Evolutionary conservation across 441 rosid species (phyloP), one percentile per base, ranked within the genome.

Genomic region (Erodium texanum): DNA sequence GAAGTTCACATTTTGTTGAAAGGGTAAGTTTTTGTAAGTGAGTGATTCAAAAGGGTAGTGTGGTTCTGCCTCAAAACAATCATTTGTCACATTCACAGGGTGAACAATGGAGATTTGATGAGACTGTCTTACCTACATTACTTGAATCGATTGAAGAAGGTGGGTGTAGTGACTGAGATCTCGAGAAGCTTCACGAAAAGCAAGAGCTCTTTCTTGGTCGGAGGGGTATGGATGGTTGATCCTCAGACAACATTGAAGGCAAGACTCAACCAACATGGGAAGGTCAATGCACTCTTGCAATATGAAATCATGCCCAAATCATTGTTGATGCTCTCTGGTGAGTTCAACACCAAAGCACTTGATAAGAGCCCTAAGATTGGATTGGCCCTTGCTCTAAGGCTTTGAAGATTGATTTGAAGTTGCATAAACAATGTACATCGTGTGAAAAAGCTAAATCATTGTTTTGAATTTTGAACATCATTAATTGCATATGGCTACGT

Each of bases 391-490:
- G 62, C 27, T 56, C 62, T 56, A 24, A 56, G 62, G 62, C 62
- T 56, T 20, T 56, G 50, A 43, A 43, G 14, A 9, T 43, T 43
- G 50, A 56, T 23, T 23, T 20, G 24, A 56, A 56, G 24, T 56
- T 56, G 62, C 62, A 19, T 20, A 56, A 56, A 56, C 24, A 56
- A 56, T 56, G 62, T 43, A 43, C 50, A 43, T 11, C 50, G 11
- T 56, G 63, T n/a, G 36, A 45, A 22, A 43, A 68, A 66, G 59
- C 80, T 69, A 78, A 6, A 32, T 66, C 67, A 62, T 54, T 19
- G 66, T 34, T 74, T 81, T 83, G 80, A 88, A 84, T 66, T 89
- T 75, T 29, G 78, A 70, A 73, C 89, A 89, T 97, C 97, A 88
- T 75, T 87, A 7, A 4, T 32, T 32, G 36, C 36, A 32, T 32